These are phyloP conservation scores for Cordyceps cateniannulata DNA, from an alignment of 2,329 filamentous ascomycete genomes.

Conservation along the genomic window DNA sequence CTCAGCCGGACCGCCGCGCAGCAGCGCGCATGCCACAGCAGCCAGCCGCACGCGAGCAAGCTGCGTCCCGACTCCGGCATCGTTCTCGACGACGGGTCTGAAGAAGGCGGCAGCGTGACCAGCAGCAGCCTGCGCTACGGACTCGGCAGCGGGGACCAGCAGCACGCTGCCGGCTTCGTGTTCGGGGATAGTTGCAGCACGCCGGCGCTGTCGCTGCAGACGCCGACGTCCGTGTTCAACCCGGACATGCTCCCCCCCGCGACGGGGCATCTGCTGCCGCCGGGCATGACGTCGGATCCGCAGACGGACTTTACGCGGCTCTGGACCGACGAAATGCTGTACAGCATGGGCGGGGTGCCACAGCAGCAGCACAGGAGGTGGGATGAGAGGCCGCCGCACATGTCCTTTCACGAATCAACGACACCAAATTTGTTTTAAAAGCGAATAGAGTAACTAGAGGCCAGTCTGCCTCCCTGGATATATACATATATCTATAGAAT, in stretches of 20 bases:
- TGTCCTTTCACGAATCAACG: neutral
- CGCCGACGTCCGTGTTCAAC: neutral
- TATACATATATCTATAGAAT: neutral
- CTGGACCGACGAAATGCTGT: slow-evolving; percentile 2
- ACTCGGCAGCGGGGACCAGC: neutral
- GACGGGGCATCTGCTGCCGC: too few species aligned
- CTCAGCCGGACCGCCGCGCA: slow-evolving; percentile 1
- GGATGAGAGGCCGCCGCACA: neutral
- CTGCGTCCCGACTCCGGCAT: slow-evolving; percentile 33
- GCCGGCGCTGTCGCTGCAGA: neutral
- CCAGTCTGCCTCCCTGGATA: too few species aligned
- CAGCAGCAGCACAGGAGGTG: neutral
- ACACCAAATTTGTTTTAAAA: neutral
- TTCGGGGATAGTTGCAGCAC: neutral
- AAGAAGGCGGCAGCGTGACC: slow-evolving; percentile 26
- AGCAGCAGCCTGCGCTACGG: neutral
- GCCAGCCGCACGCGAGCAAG: slow-evolving; percentile 12
- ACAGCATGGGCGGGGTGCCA: neutral
- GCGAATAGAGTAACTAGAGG: neutral
- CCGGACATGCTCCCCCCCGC: neutral
- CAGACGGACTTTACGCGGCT: neutral
- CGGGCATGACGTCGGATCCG: neutral
- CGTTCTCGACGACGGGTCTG: slow-evolving; percentile 32
- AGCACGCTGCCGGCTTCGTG: neutral
- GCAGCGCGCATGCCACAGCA: neutral